Percentiles rank a stretch among this genome's conserved stretches.
Conservation (phyloP, 2,329 filamentous ascomycete species). For the Colletotrichum echinochloae region DNA sequence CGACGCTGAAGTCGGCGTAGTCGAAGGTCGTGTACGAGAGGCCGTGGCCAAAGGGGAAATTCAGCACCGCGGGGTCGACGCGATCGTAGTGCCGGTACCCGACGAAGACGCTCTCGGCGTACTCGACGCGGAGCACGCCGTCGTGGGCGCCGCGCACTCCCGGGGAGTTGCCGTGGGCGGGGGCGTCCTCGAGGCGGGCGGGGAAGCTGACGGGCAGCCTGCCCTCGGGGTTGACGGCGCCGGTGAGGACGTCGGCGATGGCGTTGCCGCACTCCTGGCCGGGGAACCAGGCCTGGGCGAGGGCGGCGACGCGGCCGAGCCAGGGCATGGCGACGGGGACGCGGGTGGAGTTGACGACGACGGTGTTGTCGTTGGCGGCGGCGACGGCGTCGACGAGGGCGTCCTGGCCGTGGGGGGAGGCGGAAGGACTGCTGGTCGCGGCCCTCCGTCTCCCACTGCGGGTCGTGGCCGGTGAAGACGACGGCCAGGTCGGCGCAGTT, state of each 20-base stretch:
- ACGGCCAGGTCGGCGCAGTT: conserved; percentile 62
- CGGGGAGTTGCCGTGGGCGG: conserved; percentile 72
- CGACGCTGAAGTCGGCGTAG: conserved; percentile 57
- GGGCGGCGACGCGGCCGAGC: conserved; percentile 66
- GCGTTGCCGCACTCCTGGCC: conserved; percentile 78
- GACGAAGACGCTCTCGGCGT: conserved; percentile 77
- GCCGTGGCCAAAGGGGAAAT: conserved; percentile 76
- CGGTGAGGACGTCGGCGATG: conserved; percentile 75
- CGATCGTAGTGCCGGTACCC: conserved; percentile 78
- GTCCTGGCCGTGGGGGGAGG: conserved; percentile 68
- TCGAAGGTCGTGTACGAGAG: conserved; percentile 74
- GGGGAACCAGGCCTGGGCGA: conserved; percentile 76
- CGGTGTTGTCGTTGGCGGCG: conserved; percentile 68
- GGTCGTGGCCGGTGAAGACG: conserved; percentile 74
- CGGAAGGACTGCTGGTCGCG: conserved; percentile 69
- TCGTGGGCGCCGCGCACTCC: conserved; percentile 55
- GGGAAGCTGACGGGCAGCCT: conserved; percentile 75
- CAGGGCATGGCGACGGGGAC: conserved; percentile 72
- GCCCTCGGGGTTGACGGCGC: conserved; percentile 72
- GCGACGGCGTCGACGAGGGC: conserved; percentile 71
- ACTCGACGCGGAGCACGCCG: conserved; percentile 66
- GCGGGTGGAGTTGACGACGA: conserved; percentile 75
- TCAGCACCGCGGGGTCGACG: conserved; percentile 63
- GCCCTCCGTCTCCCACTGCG: conserved; percentile 61
- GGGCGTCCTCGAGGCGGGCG: conserved; percentile 69